phyloP scores from a whole-genome alignment of 2,329 filamentous ascomycete genomes.

The Fusarium globosum region DNA sequence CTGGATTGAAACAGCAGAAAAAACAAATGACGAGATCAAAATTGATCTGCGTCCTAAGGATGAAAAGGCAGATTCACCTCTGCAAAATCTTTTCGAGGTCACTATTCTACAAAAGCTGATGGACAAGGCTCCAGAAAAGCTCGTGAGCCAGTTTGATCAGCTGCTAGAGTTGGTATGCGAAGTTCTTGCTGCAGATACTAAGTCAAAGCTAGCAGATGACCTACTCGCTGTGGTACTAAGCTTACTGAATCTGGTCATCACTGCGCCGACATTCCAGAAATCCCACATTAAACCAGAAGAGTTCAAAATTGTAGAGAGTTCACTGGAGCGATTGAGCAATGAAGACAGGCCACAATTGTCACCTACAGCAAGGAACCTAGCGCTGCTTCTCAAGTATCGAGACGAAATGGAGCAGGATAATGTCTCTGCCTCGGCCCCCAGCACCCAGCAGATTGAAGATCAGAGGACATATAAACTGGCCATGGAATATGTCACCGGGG shows the following conservation, averaged over 20 bases:
- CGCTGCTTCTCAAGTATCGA: constrained; percentile 65
- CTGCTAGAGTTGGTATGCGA: constrained; percentile 72
- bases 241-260: constrained; percentile 69
- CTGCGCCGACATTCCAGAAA: constrained; percentile 66
- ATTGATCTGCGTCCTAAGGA: constrained; percentile 47
- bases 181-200: constrained; percentile 63
- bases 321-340: constrained; percentile 58
- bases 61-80: constrained; percentile 50
- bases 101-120: constrained; percentile 75
- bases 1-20: constrained; percentile 61
- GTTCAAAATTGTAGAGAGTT: constrained; percentile 59
- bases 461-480: constrained; percentile 71
- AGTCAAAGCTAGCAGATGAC: constrained; percentile 58
- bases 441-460: constrained; percentile 66
- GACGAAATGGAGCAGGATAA: constrained; percentile 62
- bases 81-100: constrained; percentile 65
- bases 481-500: constrained; percentile 69
- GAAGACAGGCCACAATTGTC: constrained; percentile 56
- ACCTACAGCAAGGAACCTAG: constrained; percentile 66
- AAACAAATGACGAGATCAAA: constrained; percentile 44
- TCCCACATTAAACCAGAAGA: constrained; percentile 56
- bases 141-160: constrained; percentile 72
- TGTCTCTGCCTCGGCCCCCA: constrained; percentile 53
- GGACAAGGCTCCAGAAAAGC: constrained; percentile 69
- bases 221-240: constrained; percentile 66